A percentile compares a stretch with the other conserved stretches of the same genome.
Evolutionary conservation across 148 eudicot genomes (phyloP).

Genomic region (Fagopyrum homotropicum): DNA sequence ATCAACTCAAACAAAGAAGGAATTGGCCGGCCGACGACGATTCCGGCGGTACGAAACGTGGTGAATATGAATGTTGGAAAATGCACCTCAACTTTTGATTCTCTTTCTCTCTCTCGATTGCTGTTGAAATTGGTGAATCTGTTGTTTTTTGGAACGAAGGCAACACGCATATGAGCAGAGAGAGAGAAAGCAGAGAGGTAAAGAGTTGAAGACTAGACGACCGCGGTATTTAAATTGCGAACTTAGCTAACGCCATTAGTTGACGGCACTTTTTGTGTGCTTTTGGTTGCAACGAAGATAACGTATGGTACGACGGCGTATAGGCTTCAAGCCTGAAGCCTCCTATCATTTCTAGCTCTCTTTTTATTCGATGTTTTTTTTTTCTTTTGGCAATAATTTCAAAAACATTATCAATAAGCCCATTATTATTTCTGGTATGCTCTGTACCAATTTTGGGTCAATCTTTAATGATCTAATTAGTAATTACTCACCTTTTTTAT

Average conservation of each 20-base stretch:
- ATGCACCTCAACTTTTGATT: slow-evolving; percentile 3
- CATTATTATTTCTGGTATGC: too few relatives aligned
- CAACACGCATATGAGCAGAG: slow-evolving; percentile 4
- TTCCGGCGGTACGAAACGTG: neutral
- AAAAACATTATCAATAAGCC: slow-evolving; percentile 5
- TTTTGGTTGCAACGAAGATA: neutral
- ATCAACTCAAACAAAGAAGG: neutral
- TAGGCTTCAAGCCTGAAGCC: neutral
- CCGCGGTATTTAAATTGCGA: slow-evolving; percentile 26
- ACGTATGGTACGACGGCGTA: neutral
- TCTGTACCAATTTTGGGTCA: too few relatives aligned
- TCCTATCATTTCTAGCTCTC: neutral
- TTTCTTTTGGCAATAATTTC: neutral
- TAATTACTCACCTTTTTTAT: too few relatives aligned
- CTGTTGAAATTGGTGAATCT: slow-evolving; percentile 1
- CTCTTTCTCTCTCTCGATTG: neutral
- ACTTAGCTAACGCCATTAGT: neutral
- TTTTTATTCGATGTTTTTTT: too few relatives aligned
- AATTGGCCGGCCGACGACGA: neutral
- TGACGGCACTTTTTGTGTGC: slow-evolving; percentile 2
- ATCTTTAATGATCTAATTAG: too few relatives aligned
- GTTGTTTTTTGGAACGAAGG: neutral
- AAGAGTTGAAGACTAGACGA: slow-evolving; percentile 17
- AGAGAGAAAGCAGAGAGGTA: slow-evolving; percentile 4
- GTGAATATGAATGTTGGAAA: slow-evolving; percentile 1